Evolutionary conservation across 768 basidiomycete genomes (phyloP), one percentile per base, ranked within the genome.

Genomic region (Suillus decipiens): DNA sequence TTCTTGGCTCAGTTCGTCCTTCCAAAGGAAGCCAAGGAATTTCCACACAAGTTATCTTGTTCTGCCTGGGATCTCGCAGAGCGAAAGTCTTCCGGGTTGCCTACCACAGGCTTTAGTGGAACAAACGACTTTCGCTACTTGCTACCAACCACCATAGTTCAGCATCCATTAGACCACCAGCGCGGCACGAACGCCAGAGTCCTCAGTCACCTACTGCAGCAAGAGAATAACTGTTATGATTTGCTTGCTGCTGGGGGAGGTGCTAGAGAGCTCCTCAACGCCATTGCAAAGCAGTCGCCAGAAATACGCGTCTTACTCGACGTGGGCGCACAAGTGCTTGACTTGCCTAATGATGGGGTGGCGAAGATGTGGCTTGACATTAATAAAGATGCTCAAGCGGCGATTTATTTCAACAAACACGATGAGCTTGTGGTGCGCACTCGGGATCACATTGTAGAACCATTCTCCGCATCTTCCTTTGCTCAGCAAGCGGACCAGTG

Each of bases 241-340:
- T 43, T 70, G 12, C 56, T 65, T 34, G 31, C 43, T 6, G 57
- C 69, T 2, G 66, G 70, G 24, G 61, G 66, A 4, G 63, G 58
- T 15, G 69, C 73, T 1, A 5, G 19, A 0, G 64, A 74, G n/a
- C 70, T 80, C 59, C 61, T 81, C 19, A 33, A 64, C 9, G 63
- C 71, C 19, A 14, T 85, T 14, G 70, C 74, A 2, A n/a, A 62
- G 1, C 74, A 80, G 43, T 47, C 56, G 0, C 78, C 78, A 2
- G 67, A 72, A n/a, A 73, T 84, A 14, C 73, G 74, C 17, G 81
- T 85, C 9, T 66, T 85, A 7, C 68, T 85, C 12, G 84, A 85
- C 53, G 82, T 86, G 22, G 85, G 84, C 0, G 85, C 84, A 0
- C 84, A 86, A 63, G 80, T 86, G 72, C 70, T 86, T 17, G 83